These are phyloP conservation scores for Isatis tinctoria DNA, from an alignment of 345 rosid species.

Conservation along the genomic window DNA sequence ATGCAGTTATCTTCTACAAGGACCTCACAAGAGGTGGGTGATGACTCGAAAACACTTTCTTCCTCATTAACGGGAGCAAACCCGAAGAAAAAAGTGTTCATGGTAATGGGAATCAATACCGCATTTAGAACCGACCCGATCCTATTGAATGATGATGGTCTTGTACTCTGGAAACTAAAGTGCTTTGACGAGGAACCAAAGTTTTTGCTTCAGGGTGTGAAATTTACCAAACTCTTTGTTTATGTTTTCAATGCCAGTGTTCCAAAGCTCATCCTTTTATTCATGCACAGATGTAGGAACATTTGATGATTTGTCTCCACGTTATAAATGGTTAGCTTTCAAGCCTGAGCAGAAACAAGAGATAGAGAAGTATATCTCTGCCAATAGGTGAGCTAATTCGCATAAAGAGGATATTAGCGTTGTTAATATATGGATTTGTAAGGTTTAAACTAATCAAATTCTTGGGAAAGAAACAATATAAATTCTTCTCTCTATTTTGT, in stretches of 20 bases:
- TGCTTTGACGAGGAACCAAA: constrained; percentile 35
- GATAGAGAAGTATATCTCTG: constrained; percentile 56
- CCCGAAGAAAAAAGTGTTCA: constrained; percentile 58
- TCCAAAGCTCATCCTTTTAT: not conserved
- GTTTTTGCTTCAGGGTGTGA: constrained; percentile 69
- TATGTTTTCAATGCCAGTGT: not conserved
- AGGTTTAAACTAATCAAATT: not conserved
- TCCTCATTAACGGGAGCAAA: constrained; percentile 16
- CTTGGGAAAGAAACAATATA: not conserved
- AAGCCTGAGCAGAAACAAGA: constrained; percentile 49
- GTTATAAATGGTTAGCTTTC: constrained; percentile 63
- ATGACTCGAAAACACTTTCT: constrained; percentile 26
- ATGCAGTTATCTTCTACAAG: constrained; percentile 65
- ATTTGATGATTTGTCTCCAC: constrained; percentile 21
- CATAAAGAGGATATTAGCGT: not conserved
- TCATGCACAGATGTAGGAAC: constrained; percentile 41
- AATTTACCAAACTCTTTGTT: not conserved
- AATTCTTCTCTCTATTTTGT: not conserved
- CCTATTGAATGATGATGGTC: constrained; percentile 41
- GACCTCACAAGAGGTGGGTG: constrained; percentile 46
- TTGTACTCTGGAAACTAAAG: constrained; percentile 58
- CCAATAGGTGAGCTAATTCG: constrained; percentile 36
- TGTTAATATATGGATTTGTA: not conserved
- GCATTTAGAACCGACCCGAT: constrained; percentile 82
- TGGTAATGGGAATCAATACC: constrained; percentile 94